Conservation (phyloP, 352 stramenopile genomes). For the Thraustotheca clavata region DNA sequence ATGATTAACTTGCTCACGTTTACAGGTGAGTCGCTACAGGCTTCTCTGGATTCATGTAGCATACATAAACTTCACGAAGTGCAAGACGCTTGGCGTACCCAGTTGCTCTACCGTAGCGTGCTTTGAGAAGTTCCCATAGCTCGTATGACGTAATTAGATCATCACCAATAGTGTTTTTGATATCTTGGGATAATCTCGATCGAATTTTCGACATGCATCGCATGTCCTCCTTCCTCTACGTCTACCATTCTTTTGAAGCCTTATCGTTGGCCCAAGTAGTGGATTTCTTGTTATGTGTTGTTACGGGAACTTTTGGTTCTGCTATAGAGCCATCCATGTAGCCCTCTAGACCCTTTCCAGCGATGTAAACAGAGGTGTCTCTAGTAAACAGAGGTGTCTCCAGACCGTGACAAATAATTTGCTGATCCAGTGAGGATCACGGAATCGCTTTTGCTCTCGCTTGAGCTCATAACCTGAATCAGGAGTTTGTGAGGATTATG, state of each 20-base stretch:
- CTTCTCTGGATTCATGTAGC: neutral
- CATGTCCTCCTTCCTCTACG: constrained; percentile 4
- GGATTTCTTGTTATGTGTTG: neutral
- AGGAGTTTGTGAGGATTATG: too few species aligned
- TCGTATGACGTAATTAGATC: neutral
- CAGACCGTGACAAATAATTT: neutral
- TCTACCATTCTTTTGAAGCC: neutral
- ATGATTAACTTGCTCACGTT: neutral
- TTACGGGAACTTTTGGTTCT: neutral
- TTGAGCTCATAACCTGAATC: constrained; percentile 13
- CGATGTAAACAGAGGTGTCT: constrained; percentile 1
- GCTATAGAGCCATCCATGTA: neutral
- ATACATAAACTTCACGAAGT: neutral
- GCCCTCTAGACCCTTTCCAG: neutral
- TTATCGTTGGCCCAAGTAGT: neutral
- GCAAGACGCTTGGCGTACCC: neutral
- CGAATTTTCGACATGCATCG: neutral
- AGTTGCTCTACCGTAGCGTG: neutral
- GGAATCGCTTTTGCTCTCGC: neutral
- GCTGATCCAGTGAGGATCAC: neutral
- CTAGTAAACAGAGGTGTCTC: too few species aligned
- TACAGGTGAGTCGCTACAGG: neutral
- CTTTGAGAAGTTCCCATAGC: neutral
- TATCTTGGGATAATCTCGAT: neutral
- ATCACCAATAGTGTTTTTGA: neutral